A percentile compares a stretch with the other conserved stretches of the same genome.
phyloP scores from a whole-genome alignment of 176 grass and related monocot species.

The Chloris gayana region DNA sequence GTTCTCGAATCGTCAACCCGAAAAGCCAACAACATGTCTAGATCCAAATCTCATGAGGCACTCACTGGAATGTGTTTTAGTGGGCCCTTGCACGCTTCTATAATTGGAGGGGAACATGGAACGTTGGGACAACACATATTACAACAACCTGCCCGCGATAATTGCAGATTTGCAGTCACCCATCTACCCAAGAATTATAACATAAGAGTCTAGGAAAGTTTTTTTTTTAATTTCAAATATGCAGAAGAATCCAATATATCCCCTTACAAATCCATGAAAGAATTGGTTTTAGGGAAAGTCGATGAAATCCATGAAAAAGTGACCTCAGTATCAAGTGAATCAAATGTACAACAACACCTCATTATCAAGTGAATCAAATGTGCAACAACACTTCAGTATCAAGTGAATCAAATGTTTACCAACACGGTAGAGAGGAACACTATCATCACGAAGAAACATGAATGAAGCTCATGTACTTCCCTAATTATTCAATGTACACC shows the following conservation, averaged over 20 bases:
- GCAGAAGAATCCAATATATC: too few relatives aligned
- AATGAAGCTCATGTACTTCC: neutral
- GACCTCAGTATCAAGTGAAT: too few relatives aligned
- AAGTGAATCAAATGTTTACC: neutral
- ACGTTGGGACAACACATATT: neutral
- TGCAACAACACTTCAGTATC: too few relatives aligned
- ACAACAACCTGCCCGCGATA: neutral
- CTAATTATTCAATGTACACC: constrained; percentile 22
- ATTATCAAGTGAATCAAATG: too few relatives aligned
- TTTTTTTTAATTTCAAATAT: too few relatives aligned
- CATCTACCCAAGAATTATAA: too few relatives aligned
- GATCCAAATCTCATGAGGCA: neutral
- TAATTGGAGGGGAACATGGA: neutral
- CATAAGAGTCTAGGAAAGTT: neutral
- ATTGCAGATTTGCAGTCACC: neutral
- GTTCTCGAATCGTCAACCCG: neutral
- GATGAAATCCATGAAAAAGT: too few relatives aligned
- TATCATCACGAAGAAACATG: neutral
- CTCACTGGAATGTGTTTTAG: neutral
- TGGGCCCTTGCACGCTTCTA: neutral
- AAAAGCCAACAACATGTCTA: neutral
- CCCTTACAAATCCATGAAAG: too few relatives aligned
- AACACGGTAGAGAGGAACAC: neutral
- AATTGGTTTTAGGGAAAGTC: too few relatives aligned
- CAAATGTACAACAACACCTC: too few relatives aligned